Conservation (phyloP, 2,329 filamentous ascomycete species). For the Penicillium polonicum region DNA sequence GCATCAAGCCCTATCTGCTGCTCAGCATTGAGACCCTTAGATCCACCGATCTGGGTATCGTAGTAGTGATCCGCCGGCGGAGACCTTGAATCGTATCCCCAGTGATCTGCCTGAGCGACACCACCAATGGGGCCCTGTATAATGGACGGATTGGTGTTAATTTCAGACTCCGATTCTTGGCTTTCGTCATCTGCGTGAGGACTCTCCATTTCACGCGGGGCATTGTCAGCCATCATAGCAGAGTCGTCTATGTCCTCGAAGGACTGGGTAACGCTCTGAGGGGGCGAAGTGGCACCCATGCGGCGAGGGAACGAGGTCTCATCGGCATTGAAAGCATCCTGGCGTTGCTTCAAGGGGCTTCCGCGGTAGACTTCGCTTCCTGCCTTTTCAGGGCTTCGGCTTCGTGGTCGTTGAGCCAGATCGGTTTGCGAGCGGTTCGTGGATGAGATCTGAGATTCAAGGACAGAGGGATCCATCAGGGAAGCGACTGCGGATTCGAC, state of each 20-base stretch:
- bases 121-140: conserved; percentile 71
- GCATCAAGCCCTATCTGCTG: conserved; percentile 58
- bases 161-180: conserved; percentile 57
- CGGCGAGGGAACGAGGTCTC: conserved; percentile 41
- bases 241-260: conserved; percentile 43
- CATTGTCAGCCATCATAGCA: conserved; percentile 64
- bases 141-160: conserved; percentile 81
- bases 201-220: conserved; percentile 63
- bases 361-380: conserved; percentile 35
- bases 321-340: conserved; percentile 38
- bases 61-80: conserved; percentile 46
- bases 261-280: conserved; percentile 55
- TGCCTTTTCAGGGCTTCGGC: conserved; percentile 30
- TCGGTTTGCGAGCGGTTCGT: conserved; percentile 48
- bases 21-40: conserved; percentile 55
- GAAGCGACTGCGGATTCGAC: conserved; percentile 92
- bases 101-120: conserved; percentile 51
- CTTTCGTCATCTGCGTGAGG: conserved; percentile 74
- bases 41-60: conserved; percentile 47
- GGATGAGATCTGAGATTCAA: conserved; percentile 58
- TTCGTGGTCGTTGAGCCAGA: conserved; percentile 39
- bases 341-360: conserved; percentile 49
- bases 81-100: conserved; percentile 58
- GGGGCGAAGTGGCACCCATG: conserved; percentile 50
- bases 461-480: conserved; percentile 75